A percentile compares a stretch with the other conserved stretches of the same genome.
Evolutionary conservation across 768 basidiomycete genomes (phyloP).

Genomic region (Boletus rex-veris): DNA sequence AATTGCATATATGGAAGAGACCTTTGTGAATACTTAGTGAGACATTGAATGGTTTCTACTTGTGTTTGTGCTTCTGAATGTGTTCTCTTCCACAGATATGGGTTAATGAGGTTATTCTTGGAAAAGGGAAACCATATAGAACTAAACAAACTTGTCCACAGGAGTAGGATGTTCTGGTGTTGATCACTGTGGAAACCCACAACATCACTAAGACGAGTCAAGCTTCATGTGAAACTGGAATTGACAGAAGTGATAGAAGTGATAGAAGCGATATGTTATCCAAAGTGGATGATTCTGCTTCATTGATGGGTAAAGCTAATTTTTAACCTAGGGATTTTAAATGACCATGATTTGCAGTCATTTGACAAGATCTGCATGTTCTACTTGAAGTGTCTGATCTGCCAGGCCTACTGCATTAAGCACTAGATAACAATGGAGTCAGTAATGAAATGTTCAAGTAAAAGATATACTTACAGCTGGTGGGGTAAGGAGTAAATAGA

Average conservation of each 20-base stretch:
- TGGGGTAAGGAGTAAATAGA: too few relatives aligned
- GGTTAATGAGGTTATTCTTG: background rate
- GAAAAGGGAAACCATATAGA: background rate
- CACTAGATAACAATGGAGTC: too few relatives aligned
- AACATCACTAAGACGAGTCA: background rate
- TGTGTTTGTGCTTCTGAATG: too few relatives aligned
- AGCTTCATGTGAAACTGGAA: background rate
- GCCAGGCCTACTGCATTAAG: too few relatives aligned
- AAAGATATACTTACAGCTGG: too few relatives aligned
- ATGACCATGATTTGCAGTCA: too few relatives aligned
- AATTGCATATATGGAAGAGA: background rate
- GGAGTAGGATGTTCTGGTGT: background rate
- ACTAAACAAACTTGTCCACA: background rate
- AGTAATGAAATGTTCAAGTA: too few relatives aligned
- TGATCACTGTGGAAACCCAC: constrained; percentile 1
- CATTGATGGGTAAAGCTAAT: background rate
- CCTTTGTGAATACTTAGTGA: background rate
- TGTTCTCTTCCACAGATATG: background rate
- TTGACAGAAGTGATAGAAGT: too few relatives aligned
- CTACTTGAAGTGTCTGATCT: too few relatives aligned
- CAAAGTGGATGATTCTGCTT: background rate
- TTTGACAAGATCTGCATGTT: too few relatives aligned
- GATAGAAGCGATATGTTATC: background rate
- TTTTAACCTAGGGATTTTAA: too few relatives aligned
- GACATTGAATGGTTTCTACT: background rate